Evolutionary conservation across 345 rosid genomes (phyloP).

Genomic region (Isatis tinctoria): DNA sequence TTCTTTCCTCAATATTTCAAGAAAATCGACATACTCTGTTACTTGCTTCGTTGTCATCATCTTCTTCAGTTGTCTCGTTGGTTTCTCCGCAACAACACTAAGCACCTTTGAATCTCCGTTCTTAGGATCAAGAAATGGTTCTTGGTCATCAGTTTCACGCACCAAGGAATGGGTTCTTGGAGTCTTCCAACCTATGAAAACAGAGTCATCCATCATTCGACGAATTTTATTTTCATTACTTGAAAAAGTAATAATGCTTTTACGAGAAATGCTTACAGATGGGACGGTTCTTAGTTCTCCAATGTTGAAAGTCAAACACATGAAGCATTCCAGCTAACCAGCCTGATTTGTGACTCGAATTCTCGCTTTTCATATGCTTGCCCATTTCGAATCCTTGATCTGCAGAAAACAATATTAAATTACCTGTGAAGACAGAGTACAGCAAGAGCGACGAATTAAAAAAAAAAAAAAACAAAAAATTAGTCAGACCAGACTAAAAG

Average conservation of each 20-base stretch:
- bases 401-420: not conserved
- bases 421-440: constrained; percentile 13
- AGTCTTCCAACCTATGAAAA: constrained; percentile 29
- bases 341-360: constrained; percentile 45
- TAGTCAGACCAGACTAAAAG: constrained; percentile 18
- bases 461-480: not conserved
- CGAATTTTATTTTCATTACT: not conserved
- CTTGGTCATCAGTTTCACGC: constrained; percentile 16
- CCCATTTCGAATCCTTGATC: constrained; percentile 36
- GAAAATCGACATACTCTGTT: constrained; percentile 53
- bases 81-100: not conserved
- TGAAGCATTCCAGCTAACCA: constrained; percentile 59
- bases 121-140: constrained; percentile 21
- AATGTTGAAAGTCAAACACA: constrained; percentile 50
- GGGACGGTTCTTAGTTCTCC: constrained; percentile 37
- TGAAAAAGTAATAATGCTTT: no score
- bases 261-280: constrained; percentile 12
- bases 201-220: not conserved
- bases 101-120: not conserved
- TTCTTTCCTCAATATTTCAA: constrained; percentile 55
- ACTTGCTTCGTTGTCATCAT: constrained; percentile 37
- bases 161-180: constrained; percentile 33
- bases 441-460: not conserved
- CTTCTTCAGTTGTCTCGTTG: not conserved
- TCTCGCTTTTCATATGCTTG: constrained; percentile 33